Base-by-base conservation (phyloP, 371 early-diverging fungal genomes). In the Cokeromyces recurvatus region DNA sequence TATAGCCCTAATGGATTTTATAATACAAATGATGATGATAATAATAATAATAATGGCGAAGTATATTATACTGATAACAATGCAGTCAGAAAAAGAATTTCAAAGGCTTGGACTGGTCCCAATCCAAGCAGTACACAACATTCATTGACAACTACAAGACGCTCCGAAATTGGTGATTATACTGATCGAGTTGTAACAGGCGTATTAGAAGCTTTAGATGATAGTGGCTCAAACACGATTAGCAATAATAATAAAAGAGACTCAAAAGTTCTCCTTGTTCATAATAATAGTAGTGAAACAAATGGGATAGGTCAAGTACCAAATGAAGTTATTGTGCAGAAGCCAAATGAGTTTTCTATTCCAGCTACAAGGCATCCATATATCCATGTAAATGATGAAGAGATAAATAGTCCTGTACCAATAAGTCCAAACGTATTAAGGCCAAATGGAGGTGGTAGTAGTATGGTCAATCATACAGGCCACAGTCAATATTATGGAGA, bases 291-390 rank as follows among this genome's bases (percentile, higher is more conserved):
- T n/a, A n/a, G n/a, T n/a, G n/a, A n/a, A n/a, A n/a, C n/a, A n/a
- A n/a, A n/a, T n/a, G n/a, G n/a, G n/a, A n/a, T n/a, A 29, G 63
- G 61, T 2, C 69, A 68, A 43, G 55, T 64, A 21, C 69, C 69
- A 5, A 68, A 72, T 40, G 69, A 72, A 34, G 52, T 66, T 3
- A 23, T 56, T 5, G 46, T 55, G 14, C 73, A 72, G 21, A 72
- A 72, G 27, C 73, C 73, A 16, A 72, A 72, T 32, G 67, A 72
- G 32, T 62, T 66, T 20, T 66, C 71, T 4, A 21, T 58, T 11
- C 69, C 56, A 8, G 57, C 64, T 1, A 17, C 53, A 11, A 42
- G 54, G 14, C 55, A 53, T 7, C 51, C 44, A 17, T 11, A 38
- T 15, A 59, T 47, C n/a, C n/a, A n/a, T n/a, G n/a, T n/a, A n/a